phyloP scores from a whole-genome alignment of 2,329 filamentous ascomycete species.

The Sclerotinia borealis region DNA sequence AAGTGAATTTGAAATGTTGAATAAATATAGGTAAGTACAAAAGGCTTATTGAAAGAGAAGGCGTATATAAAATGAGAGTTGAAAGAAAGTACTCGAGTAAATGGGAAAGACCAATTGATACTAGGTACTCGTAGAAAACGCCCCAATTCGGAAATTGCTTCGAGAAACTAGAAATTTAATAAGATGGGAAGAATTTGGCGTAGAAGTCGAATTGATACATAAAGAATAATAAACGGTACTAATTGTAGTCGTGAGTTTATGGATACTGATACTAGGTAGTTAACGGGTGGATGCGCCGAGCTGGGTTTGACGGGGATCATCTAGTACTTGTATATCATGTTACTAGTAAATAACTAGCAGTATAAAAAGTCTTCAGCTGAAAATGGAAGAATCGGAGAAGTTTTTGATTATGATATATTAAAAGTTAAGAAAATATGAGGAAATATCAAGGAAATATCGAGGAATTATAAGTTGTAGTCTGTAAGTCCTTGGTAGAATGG shows the following conservation, averaged over 20 bases:
- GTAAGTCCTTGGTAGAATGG: neutral
- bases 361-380: neutral
- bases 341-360: neutral
- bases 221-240: neutral
- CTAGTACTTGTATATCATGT: neutral
- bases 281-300: slow-evolving; percentile 5
- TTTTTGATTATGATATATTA: neutral
- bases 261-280: neutral
- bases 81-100: no score
- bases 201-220: neutral
- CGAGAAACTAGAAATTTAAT: neutral
- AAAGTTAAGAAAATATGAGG: neutral
- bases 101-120: neutral
- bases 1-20: neutral
- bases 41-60: neutral
- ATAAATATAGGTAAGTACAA: no score
- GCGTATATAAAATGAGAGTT: neutral
- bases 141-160: slow-evolving; percentile 1
- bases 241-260: neutral
- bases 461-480: no score
- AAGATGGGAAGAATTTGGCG: neutral
- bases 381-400: no score
- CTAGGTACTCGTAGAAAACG: no score
- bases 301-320: neutral
- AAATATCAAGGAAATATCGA: no score